These are phyloP conservation scores for Carex scoparia DNA, from an alignment of 176 grass and related monocot species.

Conservation along the genomic window DNA sequence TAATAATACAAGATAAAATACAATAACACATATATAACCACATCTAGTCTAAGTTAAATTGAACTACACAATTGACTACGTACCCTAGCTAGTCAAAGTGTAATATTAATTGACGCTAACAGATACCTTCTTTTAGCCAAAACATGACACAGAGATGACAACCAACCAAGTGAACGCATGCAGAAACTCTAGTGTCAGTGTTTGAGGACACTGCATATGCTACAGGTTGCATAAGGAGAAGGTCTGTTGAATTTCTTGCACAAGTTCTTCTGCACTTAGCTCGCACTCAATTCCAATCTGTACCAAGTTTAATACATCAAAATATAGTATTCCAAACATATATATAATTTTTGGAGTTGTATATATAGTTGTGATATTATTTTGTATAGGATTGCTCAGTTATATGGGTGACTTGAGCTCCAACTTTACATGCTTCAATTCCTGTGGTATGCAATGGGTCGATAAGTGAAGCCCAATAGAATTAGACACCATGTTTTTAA, in stretches of 20 bases:
- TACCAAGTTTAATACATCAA: background rate
- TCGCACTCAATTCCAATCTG: conserved; percentile 95
- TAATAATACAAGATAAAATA: background rate
- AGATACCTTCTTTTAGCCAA: conserved; percentile 9
- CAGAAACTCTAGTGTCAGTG: background rate
- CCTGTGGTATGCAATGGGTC: background rate
- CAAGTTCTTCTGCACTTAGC: conserved; percentile 75
- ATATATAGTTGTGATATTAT: background rate
- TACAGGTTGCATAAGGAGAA: conserved; percentile 33
- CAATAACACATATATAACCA: background rate
- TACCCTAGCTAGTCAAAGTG: background rate
- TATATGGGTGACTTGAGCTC: no score
- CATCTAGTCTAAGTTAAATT: background rate
- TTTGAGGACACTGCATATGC: background rate
- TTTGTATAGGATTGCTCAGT: background rate
- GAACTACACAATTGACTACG: background rate
- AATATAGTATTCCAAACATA: background rate
- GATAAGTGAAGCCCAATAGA: background rate
- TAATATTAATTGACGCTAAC: background rate
- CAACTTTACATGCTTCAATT: background rate
- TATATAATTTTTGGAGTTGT: background rate
- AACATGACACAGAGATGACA: background rate
- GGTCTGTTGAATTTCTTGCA: conserved; percentile 63
- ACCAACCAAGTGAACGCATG: background rate
- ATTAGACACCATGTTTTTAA: background rate